Evolutionary conservation across 768 basidiomycete genomes (phyloP), one percentile per base, ranked within the genome.

Genomic region (Tricholoma saponaceum): DNA sequence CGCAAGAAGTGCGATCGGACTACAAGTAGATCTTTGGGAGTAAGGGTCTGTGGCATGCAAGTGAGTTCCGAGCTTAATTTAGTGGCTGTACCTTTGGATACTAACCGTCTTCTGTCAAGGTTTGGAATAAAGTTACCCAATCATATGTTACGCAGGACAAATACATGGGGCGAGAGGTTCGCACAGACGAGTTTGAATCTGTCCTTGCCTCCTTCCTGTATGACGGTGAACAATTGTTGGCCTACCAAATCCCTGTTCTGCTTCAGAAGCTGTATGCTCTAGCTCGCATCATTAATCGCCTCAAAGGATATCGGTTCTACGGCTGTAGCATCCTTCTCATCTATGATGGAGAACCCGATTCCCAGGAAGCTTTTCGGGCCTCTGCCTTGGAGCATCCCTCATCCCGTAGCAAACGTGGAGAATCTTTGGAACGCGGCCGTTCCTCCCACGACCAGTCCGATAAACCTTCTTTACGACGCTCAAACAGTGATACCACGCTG

Each of bases 11-110:
- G 97, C 69, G 95, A 97, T 68, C 81, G 89, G 55, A 98, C 97
- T 52, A 98, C 97, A 20, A 98, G 95, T 70, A 79, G 92, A 62
- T 82, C 86, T 13, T 74, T 98, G 46, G 97, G 97, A 3, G 92
- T 96, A 18, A 82, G 97, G 61, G 86, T 98, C 55, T 99, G 97
- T 70, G 97, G 97, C 4, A 98, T 98, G 95, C 97, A 99, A 87
- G 96, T 95, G 66, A 75, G 89, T 72, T 54, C 26, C 43, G 22
- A 55, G 12, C 6, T 61, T 58, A 20, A 49, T 52, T 51, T 22
- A 47, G 28, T 33, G 39, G 57, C 16, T 18, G 18, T 22, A 23
- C 41, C 55, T 51, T 13, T 56, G n/a, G 13, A 52, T 52, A 32
- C 51, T 58, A 22, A 57, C 44, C 26, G 46, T 18, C 28, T 54